Evolutionary conservation across 176 grass and related monocot species (phyloP).

Genomic region (Poa pratensis): DNA sequence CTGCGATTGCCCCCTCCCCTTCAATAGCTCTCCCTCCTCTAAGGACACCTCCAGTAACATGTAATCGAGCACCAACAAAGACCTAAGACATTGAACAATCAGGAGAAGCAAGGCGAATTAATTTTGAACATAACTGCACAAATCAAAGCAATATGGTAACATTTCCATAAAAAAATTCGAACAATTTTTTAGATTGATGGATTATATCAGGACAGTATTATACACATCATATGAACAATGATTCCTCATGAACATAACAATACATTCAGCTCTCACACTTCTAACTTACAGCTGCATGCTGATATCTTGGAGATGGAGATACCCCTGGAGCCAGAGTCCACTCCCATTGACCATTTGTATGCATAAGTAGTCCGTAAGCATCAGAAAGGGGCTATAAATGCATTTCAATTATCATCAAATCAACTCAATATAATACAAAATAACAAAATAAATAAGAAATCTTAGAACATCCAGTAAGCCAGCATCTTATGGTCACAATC

Average conservation of each 20-base stretch:
- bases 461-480: neutral
- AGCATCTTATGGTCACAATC: constrained; percentile 19
- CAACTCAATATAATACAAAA: constrained; percentile 1
- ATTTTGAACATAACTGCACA: constrained; percentile 11
- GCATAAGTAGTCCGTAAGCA: constrained; percentile 98
- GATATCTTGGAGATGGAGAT: constrained; percentile 98
- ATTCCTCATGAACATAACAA: constrained; percentile 35
- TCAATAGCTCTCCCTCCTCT: constrained; percentile 96
- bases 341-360: constrained; percentile 97
- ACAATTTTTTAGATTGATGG: neutral
- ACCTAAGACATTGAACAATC: constrained; percentile 63
- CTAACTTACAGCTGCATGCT: constrained; percentile 95
- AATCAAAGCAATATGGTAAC: constrained; percentile 30
- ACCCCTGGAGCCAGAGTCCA: constrained; percentile 98
- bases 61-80: constrained; percentile 94
- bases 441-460: constrained; percentile 22
- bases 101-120: constrained; percentile 49
- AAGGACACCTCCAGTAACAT: constrained; percentile 98
- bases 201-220: constrained; percentile 21
- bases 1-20: constrained; percentile 84
- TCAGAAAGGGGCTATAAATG: constrained; percentile 80
- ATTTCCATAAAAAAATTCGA: constrained; percentile 29
- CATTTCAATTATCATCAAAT: constrained; percentile 44
- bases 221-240: neutral
- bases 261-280: constrained; percentile 28